phyloP scores from a whole-genome alignment of 306 rosid genomes.

The Malus sylvestris region DNA sequence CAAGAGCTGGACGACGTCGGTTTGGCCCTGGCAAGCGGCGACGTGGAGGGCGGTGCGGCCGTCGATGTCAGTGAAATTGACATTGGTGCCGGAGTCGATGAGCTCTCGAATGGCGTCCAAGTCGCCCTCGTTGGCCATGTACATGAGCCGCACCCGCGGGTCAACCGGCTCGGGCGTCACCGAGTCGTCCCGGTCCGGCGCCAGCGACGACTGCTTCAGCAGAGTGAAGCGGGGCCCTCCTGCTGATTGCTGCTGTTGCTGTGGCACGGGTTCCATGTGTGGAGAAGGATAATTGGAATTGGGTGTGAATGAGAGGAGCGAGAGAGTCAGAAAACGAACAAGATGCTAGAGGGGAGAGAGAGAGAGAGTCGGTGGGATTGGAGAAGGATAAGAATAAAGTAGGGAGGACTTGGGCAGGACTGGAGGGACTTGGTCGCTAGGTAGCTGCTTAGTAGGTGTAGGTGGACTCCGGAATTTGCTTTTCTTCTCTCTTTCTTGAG shows the following conservation, averaged over 20 bases:
- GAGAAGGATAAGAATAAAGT: too few species aligned
- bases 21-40: conserved; percentile 73
- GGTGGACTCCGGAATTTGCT: too few species aligned
- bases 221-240: conserved; percentile 44
- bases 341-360: too few species aligned
- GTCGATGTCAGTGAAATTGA: conserved; percentile 68
- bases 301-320: background rate
- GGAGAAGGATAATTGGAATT: background rate
- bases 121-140: conserved; percentile 71
- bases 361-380: too few species aligned
- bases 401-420: background rate
- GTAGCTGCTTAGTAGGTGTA: too few species aligned
- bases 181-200: conserved; percentile 39
- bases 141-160: conserved; percentile 68
- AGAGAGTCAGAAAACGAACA: background rate
- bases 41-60: conserved; percentile 82
- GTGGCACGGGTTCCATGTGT: background rate
- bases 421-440: too few species aligned
- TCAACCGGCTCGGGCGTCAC: conserved; percentile 25
- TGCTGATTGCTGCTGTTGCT: background rate
- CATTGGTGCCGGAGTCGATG: conserved; percentile 51
- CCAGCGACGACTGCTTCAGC: conserved; percentile 74
- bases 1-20: conserved; percentile 58
- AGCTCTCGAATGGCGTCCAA: conserved; percentile 65
- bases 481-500: too few species aligned